phyloP scores from a whole-genome alignment of 352 stramenopile genomes.

The Pythium chondricola region DNA sequence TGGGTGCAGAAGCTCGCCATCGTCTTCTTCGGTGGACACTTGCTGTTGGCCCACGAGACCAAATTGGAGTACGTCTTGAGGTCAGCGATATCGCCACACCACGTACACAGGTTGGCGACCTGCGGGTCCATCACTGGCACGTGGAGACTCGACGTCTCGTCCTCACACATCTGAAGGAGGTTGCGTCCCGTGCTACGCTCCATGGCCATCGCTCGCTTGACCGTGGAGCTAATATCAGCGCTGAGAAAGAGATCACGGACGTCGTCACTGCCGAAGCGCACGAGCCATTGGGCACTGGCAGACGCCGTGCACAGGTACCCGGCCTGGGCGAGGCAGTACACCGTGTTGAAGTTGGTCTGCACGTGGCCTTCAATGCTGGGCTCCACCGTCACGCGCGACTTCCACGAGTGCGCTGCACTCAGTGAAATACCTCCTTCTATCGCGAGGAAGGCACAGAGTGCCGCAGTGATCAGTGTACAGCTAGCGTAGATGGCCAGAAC shows the following conservation, averaged over 20 bases:
- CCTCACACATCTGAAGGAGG: conserved; percentile 18
- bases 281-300: conserved; percentile 18
- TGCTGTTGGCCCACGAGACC: conserved; percentile 17
- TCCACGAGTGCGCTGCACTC: conserved; percentile 11
- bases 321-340: conserved; percentile 21
- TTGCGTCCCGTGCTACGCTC: conserved; percentile 6
- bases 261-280: conserved; percentile 21
- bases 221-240: background rate
- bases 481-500: conserved; percentile 14
- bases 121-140: conserved; percentile 4
- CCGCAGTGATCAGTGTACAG: conserved; percentile 10
- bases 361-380: conserved; percentile 9
- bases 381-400: conserved; percentile 1
- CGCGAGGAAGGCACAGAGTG: conserved; percentile 13
- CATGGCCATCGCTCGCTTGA: conserved; percentile 17
- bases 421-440: conserved; percentile 14
- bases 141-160: conserved; percentile 16
- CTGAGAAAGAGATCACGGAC: conserved; percentile 18
- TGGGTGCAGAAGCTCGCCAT: conserved; percentile 11
- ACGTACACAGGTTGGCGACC: conserved; percentile 16
- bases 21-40: conserved; percentile 11
- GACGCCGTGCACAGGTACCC: conserved; percentile 17
- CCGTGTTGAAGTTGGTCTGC: conserved; percentile 15
- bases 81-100: conserved; percentile 18
- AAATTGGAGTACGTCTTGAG: conserved; percentile 18